A percentile compares a stretch with the other conserved stretches of the same genome.
Conservation (phyloP, 1,284 basidiomycete genomes). For the Leccinum ponderosum region DNA sequence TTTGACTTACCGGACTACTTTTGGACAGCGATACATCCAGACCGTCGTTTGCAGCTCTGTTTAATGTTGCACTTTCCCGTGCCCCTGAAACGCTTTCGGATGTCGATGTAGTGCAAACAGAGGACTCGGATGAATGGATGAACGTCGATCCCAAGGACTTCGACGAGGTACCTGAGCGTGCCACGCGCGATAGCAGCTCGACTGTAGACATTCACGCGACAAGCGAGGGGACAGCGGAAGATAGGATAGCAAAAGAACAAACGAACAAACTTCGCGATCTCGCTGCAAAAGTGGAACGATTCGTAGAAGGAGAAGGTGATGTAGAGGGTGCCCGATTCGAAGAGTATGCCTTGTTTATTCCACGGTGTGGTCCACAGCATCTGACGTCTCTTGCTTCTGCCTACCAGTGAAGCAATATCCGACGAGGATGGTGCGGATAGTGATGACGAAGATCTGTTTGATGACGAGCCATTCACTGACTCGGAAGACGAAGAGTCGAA, state of each 20-base stretch:
- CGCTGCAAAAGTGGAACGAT: constrained; percentile 82
- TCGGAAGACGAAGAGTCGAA: constrained; percentile 40
- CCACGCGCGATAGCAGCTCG: constrained; percentile 25
- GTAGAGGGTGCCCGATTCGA: constrained; percentile 85
- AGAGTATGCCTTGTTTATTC: constrained; percentile 59
- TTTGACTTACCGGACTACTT: constrained; percentile 7
- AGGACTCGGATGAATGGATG: constrained; percentile 77
- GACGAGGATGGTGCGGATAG: constrained; percentile 53
- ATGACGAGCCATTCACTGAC: constrained; percentile 45
- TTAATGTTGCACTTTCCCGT: constrained; percentile 61
- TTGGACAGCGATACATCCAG: constrained; percentile 53
- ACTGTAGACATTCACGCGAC: constrained; percentile 38
- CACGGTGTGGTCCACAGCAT: constrained; percentile 2
- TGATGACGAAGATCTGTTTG: constrained; percentile 37
- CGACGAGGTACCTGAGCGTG: constrained; percentile 56
- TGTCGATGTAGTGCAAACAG: constrained; percentile 32
- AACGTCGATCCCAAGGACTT: constrained; percentile 64
- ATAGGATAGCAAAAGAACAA: constrained; percentile 57
- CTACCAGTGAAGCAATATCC: constrained; percentile 56
- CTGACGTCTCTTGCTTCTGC: constrained; percentile 5
- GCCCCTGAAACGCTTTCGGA: constrained; percentile 27
- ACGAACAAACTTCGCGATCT: constrained; percentile 71
- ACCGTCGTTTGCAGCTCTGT: constrained; percentile 71
- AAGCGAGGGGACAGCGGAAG: constrained; percentile 41
- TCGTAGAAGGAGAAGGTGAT: constrained; percentile 86